Evolutionary conservation across 345 rosid species (phyloP), one percentile per base, ranked within the genome.

Genomic region (Euphorbia tirucalli): DNA sequence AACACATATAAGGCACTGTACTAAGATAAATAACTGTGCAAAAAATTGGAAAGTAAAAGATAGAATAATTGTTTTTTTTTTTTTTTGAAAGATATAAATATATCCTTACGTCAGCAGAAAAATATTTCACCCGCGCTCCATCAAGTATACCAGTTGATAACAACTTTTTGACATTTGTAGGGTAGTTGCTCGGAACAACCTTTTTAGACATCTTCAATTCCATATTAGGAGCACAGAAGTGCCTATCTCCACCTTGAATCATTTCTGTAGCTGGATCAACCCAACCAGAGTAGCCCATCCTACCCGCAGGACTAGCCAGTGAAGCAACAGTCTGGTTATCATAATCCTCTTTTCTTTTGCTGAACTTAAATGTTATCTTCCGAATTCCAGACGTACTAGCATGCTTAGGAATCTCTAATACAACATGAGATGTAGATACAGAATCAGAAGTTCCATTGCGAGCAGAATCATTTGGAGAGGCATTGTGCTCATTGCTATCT

Each of bases 361-460:
- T 85, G 55, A 92, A 82, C 86, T 89, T 95, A 70, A 95, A 90
- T 22, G 91, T 92, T 69, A 95, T 89, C 77, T 89, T 95, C 79
- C 90, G 85, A 63, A 95, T 85, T 60, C 99, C 98, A 0, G 97
- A 83, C 3, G 96, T 72, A 80, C 93, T 89, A 52, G 81, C 85
- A 78, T 95, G 89, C 85, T 88, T 83, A 0, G 99, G 99, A 75
- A 90, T 90, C 83, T 95, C 97, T 83, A 89, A 60, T 54, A 88
- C 90, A 66, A 95, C 93, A 63, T 80, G 83, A 72, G 93, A 83
- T 4, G 81, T 77, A 15, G 83, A 79, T 14, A 70, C 83, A 66
- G 73, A 80, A 75, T 66, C 79, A 4, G 78, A 80, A 13, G 66
- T 64, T 24, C 60, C 72, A 8, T 62, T 71, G 25, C 61, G 52